Conservation (phyloP, 345 rosid species). For the Eucalyptus camaldulensis region DNA sequence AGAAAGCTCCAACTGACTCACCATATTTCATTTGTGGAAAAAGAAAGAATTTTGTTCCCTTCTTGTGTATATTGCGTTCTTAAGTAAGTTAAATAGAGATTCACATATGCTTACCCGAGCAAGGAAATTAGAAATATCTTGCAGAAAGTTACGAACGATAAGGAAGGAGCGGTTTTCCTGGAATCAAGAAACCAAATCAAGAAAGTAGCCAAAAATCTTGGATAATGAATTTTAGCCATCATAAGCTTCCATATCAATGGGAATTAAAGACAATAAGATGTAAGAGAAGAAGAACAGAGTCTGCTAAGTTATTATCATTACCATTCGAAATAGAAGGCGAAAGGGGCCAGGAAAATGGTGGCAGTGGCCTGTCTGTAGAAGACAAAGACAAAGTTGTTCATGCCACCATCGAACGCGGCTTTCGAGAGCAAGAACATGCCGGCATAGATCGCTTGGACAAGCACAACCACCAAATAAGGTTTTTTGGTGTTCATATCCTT, state of each 20-base stretch:
- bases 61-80: not conserved
- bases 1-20: not conserved
- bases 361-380: conserved; percentile 84
- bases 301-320: not conserved
- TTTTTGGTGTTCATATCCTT: conserved; percentile 32
- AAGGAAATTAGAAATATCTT: conserved; percentile 72
- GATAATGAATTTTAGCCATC: not conserved
- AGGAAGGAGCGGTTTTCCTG: conserved; percentile 69
- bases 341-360: conserved; percentile 57
- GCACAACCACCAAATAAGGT: conserved; percentile 36
- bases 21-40: not conserved
- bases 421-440: conserved; percentile 92
- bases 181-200: not conserved
- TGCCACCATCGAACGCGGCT: conserved; percentile 74
- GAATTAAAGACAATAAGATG: not conserved
- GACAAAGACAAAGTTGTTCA: conserved; percentile 77
- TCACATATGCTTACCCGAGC: conserved; percentile 35
- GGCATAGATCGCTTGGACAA: conserved; percentile 64
- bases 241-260: not conserved
- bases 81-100: not conserved
- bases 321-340: conserved; percentile 67
- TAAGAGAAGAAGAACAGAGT: not conserved
- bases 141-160: conserved; percentile 53
- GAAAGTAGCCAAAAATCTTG: not conserved
- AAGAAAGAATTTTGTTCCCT: not conserved